Percentiles rank a stretch among this genome's conserved stretches.
phyloP scores from a whole-genome alignment of 1,284 basidiomycete species.

The Cutaneotrichosporon cavernicola region DNA sequence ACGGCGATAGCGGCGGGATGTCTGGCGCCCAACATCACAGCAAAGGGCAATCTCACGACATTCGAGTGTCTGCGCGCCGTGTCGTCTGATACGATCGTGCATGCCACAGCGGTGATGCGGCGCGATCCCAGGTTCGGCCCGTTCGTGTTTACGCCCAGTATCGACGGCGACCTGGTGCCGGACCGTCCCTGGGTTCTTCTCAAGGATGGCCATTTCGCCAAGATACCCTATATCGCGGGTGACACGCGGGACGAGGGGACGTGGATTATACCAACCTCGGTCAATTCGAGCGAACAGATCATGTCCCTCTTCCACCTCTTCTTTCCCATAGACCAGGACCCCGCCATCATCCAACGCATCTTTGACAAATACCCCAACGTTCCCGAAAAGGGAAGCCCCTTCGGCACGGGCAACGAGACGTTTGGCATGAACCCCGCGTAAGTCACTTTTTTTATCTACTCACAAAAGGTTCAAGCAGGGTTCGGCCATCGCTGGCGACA shows the following conservation, averaged over 20 bases:
- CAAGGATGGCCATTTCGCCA: conserved; percentile 37
- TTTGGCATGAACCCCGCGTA: conserved; percentile 30
- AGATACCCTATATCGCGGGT: conserved; percentile 51
- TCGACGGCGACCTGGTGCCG: conserved; percentile 49
- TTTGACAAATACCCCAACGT: conserved; percentile 8
- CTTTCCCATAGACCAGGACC: neutral
- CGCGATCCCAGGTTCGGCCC: neutral
- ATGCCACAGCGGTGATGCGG: conserved; percentile 22
- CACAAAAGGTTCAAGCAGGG: conserved; percentile 33
- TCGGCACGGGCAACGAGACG: conserved; percentile 46
- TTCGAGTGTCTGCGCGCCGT: conserved; percentile 39
- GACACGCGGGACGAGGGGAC: conserved; percentile 44
- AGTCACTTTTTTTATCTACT: neutral
- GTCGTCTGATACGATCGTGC: conserved; percentile 32
- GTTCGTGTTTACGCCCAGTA: conserved; percentile 28
- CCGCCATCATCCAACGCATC: neutral
- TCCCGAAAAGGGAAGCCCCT: conserved; percentile 33
- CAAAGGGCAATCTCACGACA: neutral
- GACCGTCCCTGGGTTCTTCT: conserved; percentile 41
- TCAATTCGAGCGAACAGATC: neutral
- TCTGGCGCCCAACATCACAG: neutral
- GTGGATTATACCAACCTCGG: neutral
- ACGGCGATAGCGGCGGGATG: conserved; percentile 2
- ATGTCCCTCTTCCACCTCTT: neutral
- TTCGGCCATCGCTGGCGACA: conserved; percentile 37